Evolutionary conservation across 1,139 yeast species (phyloP).

Genomic region (Nakaseomyces nivariensis): DNA sequence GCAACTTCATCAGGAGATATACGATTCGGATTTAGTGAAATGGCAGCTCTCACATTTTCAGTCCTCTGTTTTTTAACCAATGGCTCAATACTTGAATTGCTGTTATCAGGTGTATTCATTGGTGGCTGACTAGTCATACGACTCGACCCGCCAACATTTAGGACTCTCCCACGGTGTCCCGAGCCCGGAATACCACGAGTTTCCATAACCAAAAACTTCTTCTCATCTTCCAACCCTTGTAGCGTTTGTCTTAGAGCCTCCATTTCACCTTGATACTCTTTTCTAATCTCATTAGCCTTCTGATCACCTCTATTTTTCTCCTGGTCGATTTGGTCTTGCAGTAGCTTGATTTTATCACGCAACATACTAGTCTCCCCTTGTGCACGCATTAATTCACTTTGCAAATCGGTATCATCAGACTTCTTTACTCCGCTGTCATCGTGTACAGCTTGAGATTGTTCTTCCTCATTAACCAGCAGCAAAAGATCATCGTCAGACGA

Average conservation of each 20-base stretch:
- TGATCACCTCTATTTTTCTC: conserved; percentile 31
- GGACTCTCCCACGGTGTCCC: neutral
- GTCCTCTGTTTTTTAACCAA: neutral
- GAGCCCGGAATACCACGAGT: conserved; percentile 17
- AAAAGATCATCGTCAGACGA: conserved; percentile 2
- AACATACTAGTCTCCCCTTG: conserved; percentile 74
- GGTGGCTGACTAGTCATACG: neutral
- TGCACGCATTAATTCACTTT: conserved; percentile 36
- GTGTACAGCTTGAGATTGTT: neutral
- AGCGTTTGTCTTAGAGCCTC: conserved; percentile 38
- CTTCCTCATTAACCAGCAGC: neutral
- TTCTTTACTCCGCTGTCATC: no score
- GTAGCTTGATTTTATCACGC: conserved; percentile 48
- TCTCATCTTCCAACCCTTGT: conserved; percentile 57
- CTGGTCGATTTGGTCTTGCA: conserved; percentile 31
- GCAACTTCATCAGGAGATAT: conserved; percentile 32
- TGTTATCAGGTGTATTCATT: conserved; percentile 6
- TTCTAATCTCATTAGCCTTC: conserved; percentile 37
- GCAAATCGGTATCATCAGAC: neutral
- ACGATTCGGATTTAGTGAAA: conserved; percentile 14
- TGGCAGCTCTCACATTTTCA: conserved; percentile 17
- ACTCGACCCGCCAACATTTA: neutral
- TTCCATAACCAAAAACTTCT: conserved; percentile 47
- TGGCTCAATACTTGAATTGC: conserved; percentile 6
- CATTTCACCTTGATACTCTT: conserved; percentile 38